Evolutionary conservation across 2,329 filamentous ascomycete species (phyloP).

Genomic region (Stenocarpella maydis): DNA sequence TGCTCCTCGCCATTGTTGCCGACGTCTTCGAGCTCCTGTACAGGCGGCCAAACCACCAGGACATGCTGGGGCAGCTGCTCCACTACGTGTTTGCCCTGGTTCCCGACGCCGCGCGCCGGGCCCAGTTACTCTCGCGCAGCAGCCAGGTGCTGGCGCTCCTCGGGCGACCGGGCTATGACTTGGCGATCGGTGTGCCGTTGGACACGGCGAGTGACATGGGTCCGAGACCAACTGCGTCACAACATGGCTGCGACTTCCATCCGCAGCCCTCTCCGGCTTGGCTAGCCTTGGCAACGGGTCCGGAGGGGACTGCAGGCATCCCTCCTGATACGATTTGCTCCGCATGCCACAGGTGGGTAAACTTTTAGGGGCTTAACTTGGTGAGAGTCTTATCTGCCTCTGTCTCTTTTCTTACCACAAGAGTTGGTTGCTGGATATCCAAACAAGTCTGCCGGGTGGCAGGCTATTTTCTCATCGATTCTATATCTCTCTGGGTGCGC

Average conservation of each 20-base stretch:
- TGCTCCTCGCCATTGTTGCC: not conserved
- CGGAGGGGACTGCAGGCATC: not conserved
- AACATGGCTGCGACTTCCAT: not conserved
- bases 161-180: not conserved
- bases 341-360: not conserved
- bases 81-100: not conserved
- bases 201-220: not conserved
- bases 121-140: not conserved
- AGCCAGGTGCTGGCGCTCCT: not conserved
- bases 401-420: not conserved
- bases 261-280: not conserved
- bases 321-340: not conserved
- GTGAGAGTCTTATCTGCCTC: not conserved
- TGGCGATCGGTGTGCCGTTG: not conserved
- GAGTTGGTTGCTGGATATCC: not conserved
- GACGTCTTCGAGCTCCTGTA: not conserved
- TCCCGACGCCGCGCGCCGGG: not conserved
- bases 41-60: not conserved
- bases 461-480: not conserved
- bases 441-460: not conserved
- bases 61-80: slow-evolving; percentile 10
- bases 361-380: not conserved
- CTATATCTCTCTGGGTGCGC: not conserved
- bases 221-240: not conserved
- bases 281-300: not conserved